These are phyloP conservation scores for Lentinula detonsa DNA, from an alignment of 768 basidiomycete genomes.

Conservation along the genomic window DNA sequence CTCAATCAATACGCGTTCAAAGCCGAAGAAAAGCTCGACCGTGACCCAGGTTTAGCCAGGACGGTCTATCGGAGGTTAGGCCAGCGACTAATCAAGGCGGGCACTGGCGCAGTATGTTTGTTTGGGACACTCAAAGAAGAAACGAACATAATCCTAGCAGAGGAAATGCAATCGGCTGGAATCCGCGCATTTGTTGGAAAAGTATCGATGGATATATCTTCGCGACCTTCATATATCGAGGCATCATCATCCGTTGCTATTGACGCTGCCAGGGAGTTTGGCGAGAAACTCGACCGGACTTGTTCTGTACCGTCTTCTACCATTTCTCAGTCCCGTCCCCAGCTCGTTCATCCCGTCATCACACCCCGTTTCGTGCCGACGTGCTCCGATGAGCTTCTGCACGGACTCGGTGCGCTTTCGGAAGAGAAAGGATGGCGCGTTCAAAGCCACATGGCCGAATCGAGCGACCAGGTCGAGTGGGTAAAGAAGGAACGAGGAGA, in stretches of 20 bases:
- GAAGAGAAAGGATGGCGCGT: constrained; percentile 40
- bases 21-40: constrained; percentile 73
- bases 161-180: constrained; percentile 64
- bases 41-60: constrained; percentile 49
- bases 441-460: constrained; percentile 83
- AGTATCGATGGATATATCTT: constrained; percentile 82
- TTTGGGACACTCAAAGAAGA: constrained; percentile 83
- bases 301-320: constrained; percentile 23
- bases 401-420: constrained; percentile 54
- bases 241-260: constrained; percentile 43
- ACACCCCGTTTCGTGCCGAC: constrained; percentile 91
- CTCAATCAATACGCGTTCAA: constrained; percentile 76
- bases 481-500: constrained; percentile 53
- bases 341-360: constrained; percentile 74
- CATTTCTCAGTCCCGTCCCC: constrained; percentile 25
- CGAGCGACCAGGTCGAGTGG: constrained; percentile 69
- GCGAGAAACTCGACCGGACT: constrained; percentile 32
- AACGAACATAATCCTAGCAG: constrained; percentile 78
- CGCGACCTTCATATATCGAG: constrained; percentile 68
- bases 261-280: constrained; percentile 48
- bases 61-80: constrained; percentile 67
- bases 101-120: constrained; percentile 71
- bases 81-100: constrained; percentile 57
- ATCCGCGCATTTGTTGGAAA: constrained; percentile 85
- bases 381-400: constrained; percentile 67